Evolutionary conservation across 2,329 filamentous ascomycete genomes (phyloP).

Genomic region (Curvularia hawaiiensis): DNA sequence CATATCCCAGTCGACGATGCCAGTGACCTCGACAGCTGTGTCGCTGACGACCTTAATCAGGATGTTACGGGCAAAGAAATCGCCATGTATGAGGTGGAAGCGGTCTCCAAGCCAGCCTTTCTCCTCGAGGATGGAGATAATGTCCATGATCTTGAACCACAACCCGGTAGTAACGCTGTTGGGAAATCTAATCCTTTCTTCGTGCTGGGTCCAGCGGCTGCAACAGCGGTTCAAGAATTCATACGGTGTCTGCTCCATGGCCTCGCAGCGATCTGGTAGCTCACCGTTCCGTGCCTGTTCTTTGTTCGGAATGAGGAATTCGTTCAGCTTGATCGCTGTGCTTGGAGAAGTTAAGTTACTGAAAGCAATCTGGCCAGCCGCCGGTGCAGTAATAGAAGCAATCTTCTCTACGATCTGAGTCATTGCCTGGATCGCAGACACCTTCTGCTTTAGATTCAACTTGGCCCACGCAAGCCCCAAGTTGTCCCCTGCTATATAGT

Average conservation of each 20-base stretch:
- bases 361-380: slow-evolving; percentile 1
- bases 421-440: slow-evolving; percentile 1
- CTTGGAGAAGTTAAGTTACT: neutral
- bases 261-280: neutral
- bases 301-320: neutral
- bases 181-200: neutral
- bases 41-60: slow-evolving; percentile 19
- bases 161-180: neutral
- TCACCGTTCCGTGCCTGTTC: neutral
- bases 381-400: slow-evolving; percentile 1
- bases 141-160: neutral
- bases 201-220: slow-evolving; percentile 5
- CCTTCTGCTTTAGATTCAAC: neutral
- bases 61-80: slow-evolving; percentile 40
- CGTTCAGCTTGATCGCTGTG: neutral
- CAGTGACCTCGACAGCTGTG: slow-evolving; percentile 17
- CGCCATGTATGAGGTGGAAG: slow-evolving; percentile 26
- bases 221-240: slow-evolving; percentile 2
- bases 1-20: slow-evolving; percentile 43
- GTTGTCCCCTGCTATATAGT: slow-evolving; percentile 2
- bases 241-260: slow-evolving; percentile 6
- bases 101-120: slow-evolving; percentile 6
- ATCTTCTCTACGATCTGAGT: slow-evolving; percentile 9
- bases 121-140: slow-evolving; percentile 1
- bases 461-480: neutral